These are phyloP conservation scores for Tephrocybe rancida DNA, from an alignment of 768 basidiomycete species.

Conservation along the genomic window DNA sequence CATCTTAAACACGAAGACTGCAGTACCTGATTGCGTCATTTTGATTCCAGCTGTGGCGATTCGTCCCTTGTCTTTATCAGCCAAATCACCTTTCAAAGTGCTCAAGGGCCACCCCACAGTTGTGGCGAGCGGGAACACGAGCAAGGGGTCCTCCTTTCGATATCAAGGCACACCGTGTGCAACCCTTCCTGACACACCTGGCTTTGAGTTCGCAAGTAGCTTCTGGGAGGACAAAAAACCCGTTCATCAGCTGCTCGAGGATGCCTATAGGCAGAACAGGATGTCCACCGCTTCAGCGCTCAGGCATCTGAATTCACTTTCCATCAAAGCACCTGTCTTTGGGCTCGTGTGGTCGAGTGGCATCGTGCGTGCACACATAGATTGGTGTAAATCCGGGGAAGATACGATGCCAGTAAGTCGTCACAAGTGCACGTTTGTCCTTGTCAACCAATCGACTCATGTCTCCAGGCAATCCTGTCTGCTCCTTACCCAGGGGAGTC, in stretches of 20 bases:
- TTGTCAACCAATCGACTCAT: not conserved
- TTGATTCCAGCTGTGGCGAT: constrained; percentile 44
- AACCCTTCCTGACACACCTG: constrained; percentile 44
- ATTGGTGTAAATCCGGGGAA: constrained; percentile 46
- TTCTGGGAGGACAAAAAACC: constrained; percentile 68
- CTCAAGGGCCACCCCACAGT: constrained; percentile 43
- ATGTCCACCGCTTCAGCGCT: constrained; percentile 53
- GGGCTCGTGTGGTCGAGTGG: constrained; percentile 58
- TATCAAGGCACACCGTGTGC: constrained; percentile 53
- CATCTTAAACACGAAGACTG: constrained; percentile 47
- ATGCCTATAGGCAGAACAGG: constrained; percentile 60
- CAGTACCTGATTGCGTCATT: constrained; percentile 51
- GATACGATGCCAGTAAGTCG: constrained; percentile 36
- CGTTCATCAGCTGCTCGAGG: constrained; percentile 45
- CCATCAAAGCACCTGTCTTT: constrained; percentile 47
- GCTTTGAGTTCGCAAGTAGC: constrained; percentile 56
- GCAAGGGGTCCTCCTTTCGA: constrained; percentile 48
- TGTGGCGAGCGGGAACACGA: constrained; percentile 35
- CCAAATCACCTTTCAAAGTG: constrained; percentile 48
- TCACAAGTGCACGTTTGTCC: not conserved
- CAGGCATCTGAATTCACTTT: constrained; percentile 51
- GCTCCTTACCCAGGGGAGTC: constrained; percentile 42
- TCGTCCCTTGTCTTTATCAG: constrained; percentile 42
- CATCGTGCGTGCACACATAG: constrained; percentile 54
- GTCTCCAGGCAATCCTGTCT: constrained; percentile 46